A percentile compares a stretch with the other conserved stretches of the same genome.
Evolutionary conservation across 2,329 filamentous ascomycete genomes (phyloP).

Genomic region (Colletotrichum zoysiae): DNA sequence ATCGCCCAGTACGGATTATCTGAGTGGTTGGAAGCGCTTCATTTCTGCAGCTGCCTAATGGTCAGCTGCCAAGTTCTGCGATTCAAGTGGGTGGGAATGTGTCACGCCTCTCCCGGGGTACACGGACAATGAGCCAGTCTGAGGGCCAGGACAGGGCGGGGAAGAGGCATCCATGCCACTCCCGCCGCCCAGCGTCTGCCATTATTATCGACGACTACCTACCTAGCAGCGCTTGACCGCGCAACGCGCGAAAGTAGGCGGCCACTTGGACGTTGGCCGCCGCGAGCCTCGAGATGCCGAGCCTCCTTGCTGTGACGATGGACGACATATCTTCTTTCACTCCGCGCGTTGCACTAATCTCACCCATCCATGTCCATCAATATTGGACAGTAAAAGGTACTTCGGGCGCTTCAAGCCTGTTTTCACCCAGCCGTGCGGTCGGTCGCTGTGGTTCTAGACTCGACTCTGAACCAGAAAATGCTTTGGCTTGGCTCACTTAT

Average conservation of each 20-base stretch:
- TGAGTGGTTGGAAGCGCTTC: constrained; percentile 39
- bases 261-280: constrained; percentile 14
- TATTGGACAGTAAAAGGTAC: neutral
- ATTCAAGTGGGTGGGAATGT: constrained; percentile 29
- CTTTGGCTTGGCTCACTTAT: constrained; percentile 37
- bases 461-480: constrained; percentile 21
- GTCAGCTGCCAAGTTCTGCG: constrained; percentile 34
- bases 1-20: constrained; percentile 30
- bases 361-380: constrained; percentile 33
- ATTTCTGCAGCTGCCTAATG: constrained; percentile 38
- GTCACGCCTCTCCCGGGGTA: constrained; percentile 22
- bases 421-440: constrained; percentile 6
- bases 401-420: constrained; percentile 14
- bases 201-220: neutral
- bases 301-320: constrained; percentile 23
- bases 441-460: constrained; percentile 24
- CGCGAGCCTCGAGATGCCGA: constrained; percentile 26
- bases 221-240: constrained; percentile 9
- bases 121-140: constrained; percentile 33
- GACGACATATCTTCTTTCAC: constrained; percentile 4
- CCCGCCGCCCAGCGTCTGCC: constrained; percentile 17
- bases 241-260: constrained; percentile 4
- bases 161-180: constrained; percentile 10
- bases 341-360: constrained; percentile 28
- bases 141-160: constrained; percentile 25